Evolutionary conservation across 1,284 basidiomycete species (phyloP), one percentile per base, ranked within the genome.

Genomic region (Apiotrichum veenhuisii): DNA sequence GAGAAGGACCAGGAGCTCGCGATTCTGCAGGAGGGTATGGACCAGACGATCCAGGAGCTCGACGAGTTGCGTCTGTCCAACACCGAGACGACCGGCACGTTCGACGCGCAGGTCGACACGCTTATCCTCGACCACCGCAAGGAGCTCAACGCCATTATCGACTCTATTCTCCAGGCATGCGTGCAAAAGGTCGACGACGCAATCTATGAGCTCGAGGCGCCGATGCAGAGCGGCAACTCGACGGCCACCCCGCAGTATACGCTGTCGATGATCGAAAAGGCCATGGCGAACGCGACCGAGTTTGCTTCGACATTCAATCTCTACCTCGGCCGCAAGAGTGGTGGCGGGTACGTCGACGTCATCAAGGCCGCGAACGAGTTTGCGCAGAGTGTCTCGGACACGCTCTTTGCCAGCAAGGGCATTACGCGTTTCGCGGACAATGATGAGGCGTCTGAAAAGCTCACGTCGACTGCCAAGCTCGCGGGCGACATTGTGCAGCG

Each of bases 161-260:
- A 99, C 78, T 98, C 96, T 4, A 98, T 98, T 72, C 81, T 99
- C 34, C 90, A 96, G 75, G 90, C 92, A 11, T 98, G 95, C 71
- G 90, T 95, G 37, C 89, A 95, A 66, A 98, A 98, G 78, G 86
- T 98, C 47, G 96, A 99, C 70, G 95, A 98, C 73, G 85, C 91
- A 4, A 89, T 98, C 67, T 98, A 98, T 78, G 94, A 98, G 77
- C 83, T 98, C 52, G 95, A 99, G 77, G 94, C 94, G 8, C 91
- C 93, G 11, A 88, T 89, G 42, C 89, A 93, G 66, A 87, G 87
- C 9, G 96, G 95, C 43, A 98, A 98, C 79, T 84, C 89, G 62
- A 95, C 89, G 64, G 93, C 95, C 10, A 98, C 96, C 1, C 95
- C 96, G 17, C 94, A 97, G 73, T 98, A 98, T 74, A 96, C 94